Evolutionary conservation across 2,329 filamentous ascomycete genomes (phyloP), one percentile per base, ranked within the genome.

Genomic region (Malbranchea cinnamomea): DNA sequence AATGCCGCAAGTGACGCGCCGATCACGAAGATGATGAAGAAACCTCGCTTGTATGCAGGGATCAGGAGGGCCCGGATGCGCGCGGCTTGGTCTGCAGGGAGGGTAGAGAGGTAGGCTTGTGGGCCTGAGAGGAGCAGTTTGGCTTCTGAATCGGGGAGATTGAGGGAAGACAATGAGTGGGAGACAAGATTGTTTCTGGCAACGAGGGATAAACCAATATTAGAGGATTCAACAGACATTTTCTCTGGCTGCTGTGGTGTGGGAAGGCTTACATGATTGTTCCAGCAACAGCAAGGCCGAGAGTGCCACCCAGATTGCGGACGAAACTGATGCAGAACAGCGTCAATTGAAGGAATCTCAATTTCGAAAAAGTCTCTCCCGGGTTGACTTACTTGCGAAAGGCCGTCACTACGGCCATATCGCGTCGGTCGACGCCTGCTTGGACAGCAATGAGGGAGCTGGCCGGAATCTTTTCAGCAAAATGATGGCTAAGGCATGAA

Each of bases 371-470:
- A 16, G 11, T 28, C 20, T 15, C 2, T 10, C 14, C 4, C 21
- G 10, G 6, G 10, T 2, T 4, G 2, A 37, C 40, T 13, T 42
- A 52, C 50, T 52, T 54, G 13, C 50, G 41, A 31, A 53, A 52
- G 1, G 47, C 42, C 4, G 55, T 58, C 4, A 57, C 49, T 2
- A 58, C 51, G 2, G 55, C 55, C 55, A 57, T 59, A 21, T 59
- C 49, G 19, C 46, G 39, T 30, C 53, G 40, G 11, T 47, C 45
- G 9, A 58, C 54, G 3, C 54, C 52, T 2, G 55, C 55, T 42
- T 58, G 55, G 10, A 58, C 42, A 9, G 53, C 54, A 12, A 56
- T 54, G 1, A 56, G 44, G 12, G 48, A 36, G 7, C 33, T 35
- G 16, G 16, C 11, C 18, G 4, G 2, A 7, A 23, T 17, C 11